These are phyloP conservation scores for Dendrobium officinale DNA, from an alignment of 106 monocot genomes.

Conservation along the genomic window DNA sequence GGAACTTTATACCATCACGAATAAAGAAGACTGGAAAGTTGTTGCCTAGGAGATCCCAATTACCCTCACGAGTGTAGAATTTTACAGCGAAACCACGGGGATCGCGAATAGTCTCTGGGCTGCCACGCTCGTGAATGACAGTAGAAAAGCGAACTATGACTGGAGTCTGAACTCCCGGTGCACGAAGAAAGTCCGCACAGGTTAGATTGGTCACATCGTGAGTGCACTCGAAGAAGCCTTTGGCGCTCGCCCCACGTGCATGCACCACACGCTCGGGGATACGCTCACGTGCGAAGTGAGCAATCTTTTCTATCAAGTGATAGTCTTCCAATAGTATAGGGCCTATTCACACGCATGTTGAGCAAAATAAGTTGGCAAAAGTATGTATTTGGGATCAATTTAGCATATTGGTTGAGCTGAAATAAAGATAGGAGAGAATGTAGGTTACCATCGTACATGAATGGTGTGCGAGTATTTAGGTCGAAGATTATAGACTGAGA, in stretches of 20 bases:
- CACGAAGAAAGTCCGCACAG: conserved; percentile 73
- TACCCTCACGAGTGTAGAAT: conserved; percentile 75
- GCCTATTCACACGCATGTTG: conserved; percentile 11
- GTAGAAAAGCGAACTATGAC: conserved; percentile 76
- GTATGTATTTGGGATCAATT: too few relatives aligned
- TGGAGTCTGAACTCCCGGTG: conserved; percentile 62
- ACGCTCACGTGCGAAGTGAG: conserved; percentile 64
- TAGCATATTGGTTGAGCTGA: too few relatives aligned
- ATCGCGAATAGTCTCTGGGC: conserved; percentile 74
- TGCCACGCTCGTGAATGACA: conserved; percentile 73
- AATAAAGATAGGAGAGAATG: too few relatives aligned
- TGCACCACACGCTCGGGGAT: conserved; percentile 77
- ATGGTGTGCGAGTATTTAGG: too few relatives aligned
- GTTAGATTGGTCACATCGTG: conserved; percentile 61
- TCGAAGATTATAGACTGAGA: too few relatives aligned
- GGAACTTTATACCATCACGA: conserved; percentile 81
- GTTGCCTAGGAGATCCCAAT: conserved; percentile 83
- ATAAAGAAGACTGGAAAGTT: conserved; percentile 95
- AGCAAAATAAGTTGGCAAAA: too few relatives aligned
- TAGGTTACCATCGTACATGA: too few relatives aligned
- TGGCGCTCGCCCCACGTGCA: conserved; percentile 61
- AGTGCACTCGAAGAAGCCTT: conserved; percentile 80
- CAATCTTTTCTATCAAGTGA: conserved; percentile 65
- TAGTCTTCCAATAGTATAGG: conserved; percentile 71
- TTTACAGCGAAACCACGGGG: conserved; percentile 79